Percentiles rank a stretch among this genome's conserved stretches.
phyloP scores from a whole-genome alignment of 345 rosid genomes.

The Hibiscus tridactylites region DNA sequence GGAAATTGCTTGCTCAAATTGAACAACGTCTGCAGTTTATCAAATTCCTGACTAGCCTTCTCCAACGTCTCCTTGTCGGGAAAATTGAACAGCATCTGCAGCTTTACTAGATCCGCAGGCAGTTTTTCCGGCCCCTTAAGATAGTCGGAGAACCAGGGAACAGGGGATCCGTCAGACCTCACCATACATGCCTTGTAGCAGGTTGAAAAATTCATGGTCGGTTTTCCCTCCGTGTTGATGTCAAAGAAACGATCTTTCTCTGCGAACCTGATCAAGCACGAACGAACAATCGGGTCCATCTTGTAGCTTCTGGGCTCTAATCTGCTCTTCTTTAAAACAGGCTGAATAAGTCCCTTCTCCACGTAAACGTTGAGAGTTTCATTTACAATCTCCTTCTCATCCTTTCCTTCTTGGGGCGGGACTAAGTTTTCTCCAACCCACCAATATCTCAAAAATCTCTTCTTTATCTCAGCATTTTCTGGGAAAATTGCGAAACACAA shows the following conservation, averaged over 20 bases:
- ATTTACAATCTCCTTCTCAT: conserved; percentile 6
- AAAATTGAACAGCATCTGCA: conserved; percentile 7
- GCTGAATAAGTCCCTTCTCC: conserved; percentile 22
- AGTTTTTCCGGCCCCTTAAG: background rate
- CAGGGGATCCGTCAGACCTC: conserved; percentile 1
- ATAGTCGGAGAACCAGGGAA: background rate
- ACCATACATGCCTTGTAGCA: conserved; percentile 40
- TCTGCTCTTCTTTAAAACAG: conserved; percentile 24
- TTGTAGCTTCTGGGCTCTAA: conserved; percentile 22
- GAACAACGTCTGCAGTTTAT: conserved; percentile 14
- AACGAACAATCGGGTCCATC: conserved; percentile 37
- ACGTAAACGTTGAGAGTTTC: conserved; percentile 11
- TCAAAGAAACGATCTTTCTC: conserved; percentile 12
- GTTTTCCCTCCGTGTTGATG: conserved; percentile 15
- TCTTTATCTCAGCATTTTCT: conserved; percentile 32
- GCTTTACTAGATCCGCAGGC: background rate
- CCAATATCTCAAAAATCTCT: conserved; percentile 41
- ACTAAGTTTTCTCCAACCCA: conserved; percentile 48
- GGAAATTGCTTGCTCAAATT: conserved; percentile 22
- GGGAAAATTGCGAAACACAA: conserved; percentile 42
- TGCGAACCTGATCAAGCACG: conserved; percentile 31
- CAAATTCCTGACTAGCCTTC: background rate
- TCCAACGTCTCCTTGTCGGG: background rate
- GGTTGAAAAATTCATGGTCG: background rate
- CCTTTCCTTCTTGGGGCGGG: background rate